Evolutionary conservation across 2,329 filamentous ascomycete genomes (phyloP).

Genomic region (Hypoxylon sp.): DNA sequence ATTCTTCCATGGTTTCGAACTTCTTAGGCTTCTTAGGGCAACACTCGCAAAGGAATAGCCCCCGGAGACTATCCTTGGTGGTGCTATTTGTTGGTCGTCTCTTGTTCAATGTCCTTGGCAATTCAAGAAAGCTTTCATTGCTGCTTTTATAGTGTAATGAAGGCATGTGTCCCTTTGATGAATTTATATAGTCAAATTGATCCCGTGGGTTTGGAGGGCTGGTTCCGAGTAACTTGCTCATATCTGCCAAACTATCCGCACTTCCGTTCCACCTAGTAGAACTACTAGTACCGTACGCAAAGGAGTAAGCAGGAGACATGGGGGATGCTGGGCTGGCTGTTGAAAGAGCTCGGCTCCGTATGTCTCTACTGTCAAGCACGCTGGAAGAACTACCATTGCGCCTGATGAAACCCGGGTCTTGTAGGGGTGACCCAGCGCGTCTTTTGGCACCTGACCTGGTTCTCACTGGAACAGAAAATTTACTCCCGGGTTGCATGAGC

Average conservation of each 20-base stretch:
- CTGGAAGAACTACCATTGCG: constrained; percentile 45
- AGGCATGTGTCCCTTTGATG: constrained; percentile 25
- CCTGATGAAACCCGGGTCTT: constrained; percentile 27
- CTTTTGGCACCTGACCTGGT: constrained; percentile 38
- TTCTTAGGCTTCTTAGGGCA: constrained; percentile 46
- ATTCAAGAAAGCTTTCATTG: constrained; percentile 42
- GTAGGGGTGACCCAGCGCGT: constrained; percentile 39
- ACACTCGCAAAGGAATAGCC: constrained; percentile 37
- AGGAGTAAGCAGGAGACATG: constrained; percentile 42
- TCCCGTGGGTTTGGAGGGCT: constrained; percentile 34
- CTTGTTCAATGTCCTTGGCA: constrained; percentile 38
- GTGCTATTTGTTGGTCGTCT: constrained; percentile 20
- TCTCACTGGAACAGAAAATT: constrained; percentile 33
- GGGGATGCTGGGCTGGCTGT: constrained; percentile 36
- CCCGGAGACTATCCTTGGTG: not conserved
- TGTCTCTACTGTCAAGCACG: constrained; percentile 36
- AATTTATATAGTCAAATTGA: constrained; percentile 31
- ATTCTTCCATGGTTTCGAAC: constrained; percentile 38
- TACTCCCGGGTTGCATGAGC: constrained; percentile 2
- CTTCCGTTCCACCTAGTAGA: constrained; percentile 42
- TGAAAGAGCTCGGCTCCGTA: constrained; percentile 33
- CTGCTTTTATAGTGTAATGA: constrained; percentile 43
- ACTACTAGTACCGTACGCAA: constrained; percentile 38
- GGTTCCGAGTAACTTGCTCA: constrained; percentile 33
- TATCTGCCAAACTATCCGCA: constrained; percentile 38